Conservation (phyloP, 306 rosid species). For the Fragaria vesca region DNA sequence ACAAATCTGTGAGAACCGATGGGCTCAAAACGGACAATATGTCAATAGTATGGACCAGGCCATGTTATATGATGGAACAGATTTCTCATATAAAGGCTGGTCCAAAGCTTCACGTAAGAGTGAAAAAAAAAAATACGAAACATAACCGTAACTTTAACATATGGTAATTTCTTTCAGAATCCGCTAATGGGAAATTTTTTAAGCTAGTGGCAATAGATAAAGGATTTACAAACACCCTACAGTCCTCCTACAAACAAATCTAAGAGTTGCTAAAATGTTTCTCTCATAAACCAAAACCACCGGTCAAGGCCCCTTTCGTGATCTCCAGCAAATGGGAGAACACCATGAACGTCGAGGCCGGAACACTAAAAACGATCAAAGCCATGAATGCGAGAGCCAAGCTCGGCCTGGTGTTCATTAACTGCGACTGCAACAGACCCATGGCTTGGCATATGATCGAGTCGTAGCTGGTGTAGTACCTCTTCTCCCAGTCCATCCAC, state of each 20-base stretch:
- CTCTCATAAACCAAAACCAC: background rate
- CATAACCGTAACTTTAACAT: too few species aligned
- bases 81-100: too few species aligned
- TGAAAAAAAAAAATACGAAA: too few species aligned
- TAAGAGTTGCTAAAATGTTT: too few species aligned
- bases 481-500: conserved; percentile 65
- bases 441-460: conserved; percentile 37
- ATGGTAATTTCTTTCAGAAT: too few species aligned
- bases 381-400: conserved; percentile 36
- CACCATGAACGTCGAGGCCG: conserved; percentile 29
- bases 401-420: conserved; percentile 56
- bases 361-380: conserved; percentile 30
- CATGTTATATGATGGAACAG: too few species aligned
- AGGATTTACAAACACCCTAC: background rate
- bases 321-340: conserved; percentile 32
- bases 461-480: conserved; percentile 35
- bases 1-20: too few species aligned
- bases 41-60: too few species aligned
- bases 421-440: conserved; percentile 46
- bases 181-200: background rate
- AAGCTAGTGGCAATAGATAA: background rate
- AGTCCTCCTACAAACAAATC: background rate
- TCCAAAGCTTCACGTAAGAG: too few species aligned
- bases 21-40: too few species aligned
- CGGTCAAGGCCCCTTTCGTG: conserved; percentile 3